Conservation (phyloP, 2,329 filamentous ascomycete species). For the Pestalotiopsis sp. region DNA sequence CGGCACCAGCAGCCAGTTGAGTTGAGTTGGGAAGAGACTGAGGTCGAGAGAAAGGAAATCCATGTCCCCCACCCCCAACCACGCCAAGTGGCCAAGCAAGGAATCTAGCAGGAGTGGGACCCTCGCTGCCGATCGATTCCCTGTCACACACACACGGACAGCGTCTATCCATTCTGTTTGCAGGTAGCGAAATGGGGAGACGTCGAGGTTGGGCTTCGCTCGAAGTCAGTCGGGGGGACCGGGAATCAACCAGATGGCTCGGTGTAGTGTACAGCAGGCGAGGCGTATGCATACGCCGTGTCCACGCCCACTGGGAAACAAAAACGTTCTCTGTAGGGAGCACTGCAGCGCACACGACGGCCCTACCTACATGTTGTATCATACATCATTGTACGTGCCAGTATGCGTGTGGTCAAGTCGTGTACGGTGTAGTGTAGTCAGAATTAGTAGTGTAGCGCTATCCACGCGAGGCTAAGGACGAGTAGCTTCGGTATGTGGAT, state of each 20-base stretch:
- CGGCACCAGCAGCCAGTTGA: no score
- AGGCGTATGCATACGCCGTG: not conserved
- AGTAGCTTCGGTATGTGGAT: not conserved
- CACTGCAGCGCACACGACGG: no score
- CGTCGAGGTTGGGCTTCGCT: not conserved
- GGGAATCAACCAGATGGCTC: not conserved
- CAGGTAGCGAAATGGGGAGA: not conserved
- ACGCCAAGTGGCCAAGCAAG: not conserved
- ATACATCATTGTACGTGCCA: not conserved
- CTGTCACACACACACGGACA: not conserved
- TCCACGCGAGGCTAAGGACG: not conserved
- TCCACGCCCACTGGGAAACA: not conserved
- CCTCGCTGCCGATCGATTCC: conserved; percentile 2
- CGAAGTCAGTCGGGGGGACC: not conserved
- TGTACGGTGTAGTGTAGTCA: not conserved
- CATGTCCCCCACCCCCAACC: conserved; percentile 1
- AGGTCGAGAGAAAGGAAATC: no score
- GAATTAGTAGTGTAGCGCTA: no score
- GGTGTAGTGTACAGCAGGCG: not conserved
- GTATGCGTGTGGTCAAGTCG: not conserved
- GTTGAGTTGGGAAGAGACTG: not conserved
- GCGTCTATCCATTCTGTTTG: conserved; percentile 9
- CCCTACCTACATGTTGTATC: no score
- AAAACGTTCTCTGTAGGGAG: not conserved
- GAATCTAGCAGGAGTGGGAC: conserved; percentile 3